These are phyloP conservation scores for Postia placenta DNA, from an alignment of 768 basidiomycete genomes.

Conservation along the genomic window DNA sequence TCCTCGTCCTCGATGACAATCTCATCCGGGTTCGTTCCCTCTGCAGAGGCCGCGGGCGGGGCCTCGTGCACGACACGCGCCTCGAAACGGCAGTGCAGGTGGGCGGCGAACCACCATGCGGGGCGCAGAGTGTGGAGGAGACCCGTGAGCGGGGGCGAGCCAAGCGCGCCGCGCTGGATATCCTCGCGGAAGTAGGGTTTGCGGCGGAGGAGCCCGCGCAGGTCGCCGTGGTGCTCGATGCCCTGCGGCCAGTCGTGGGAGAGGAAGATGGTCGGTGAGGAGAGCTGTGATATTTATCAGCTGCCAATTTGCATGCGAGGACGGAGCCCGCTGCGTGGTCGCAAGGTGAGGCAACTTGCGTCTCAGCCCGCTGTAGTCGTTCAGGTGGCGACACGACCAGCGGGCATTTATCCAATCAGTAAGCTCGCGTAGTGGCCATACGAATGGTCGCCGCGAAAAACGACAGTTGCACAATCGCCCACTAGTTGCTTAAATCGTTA, in stretches of 20 bases:
- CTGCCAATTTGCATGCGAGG: too few species aligned
- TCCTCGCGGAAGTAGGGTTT: slow-evolving; percentile 79
- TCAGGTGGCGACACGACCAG: too few species aligned
- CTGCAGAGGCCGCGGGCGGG: background rate
- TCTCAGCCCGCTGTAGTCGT: too few species aligned
- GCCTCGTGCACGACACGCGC: slow-evolving; percentile 48
- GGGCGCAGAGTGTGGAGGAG: slow-evolving; percentile 70
- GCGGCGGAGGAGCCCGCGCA: slow-evolving; percentile 53
- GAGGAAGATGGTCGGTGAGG: slow-evolving; percentile 69
- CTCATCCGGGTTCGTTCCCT: slow-evolving; percentile 31
- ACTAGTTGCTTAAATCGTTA: too few species aligned
- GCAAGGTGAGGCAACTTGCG: too few species aligned
- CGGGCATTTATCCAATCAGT: too few species aligned
- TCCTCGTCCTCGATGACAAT: slow-evolving; percentile 33
- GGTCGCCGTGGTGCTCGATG: slow-evolving; percentile 79
- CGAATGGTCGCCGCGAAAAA: too few species aligned
- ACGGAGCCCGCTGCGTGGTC: too few species aligned
- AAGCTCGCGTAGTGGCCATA: too few species aligned
- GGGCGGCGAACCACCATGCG: slow-evolving; percentile 89
- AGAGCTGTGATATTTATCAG: slow-evolving; percentile 34
- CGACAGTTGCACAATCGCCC: too few species aligned
- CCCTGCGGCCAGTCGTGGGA: slow-evolving; percentile 95
- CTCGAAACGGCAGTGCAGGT: slow-evolving; percentile 84
- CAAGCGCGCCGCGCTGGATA: slow-evolving; percentile 60
- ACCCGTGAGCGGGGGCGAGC: slow-evolving; percentile 82